These are phyloP conservation scores for Penicillium diatomitis DNA, from an alignment of 495 filamentous ascomycete species.

Conservation along the genomic window DNA sequence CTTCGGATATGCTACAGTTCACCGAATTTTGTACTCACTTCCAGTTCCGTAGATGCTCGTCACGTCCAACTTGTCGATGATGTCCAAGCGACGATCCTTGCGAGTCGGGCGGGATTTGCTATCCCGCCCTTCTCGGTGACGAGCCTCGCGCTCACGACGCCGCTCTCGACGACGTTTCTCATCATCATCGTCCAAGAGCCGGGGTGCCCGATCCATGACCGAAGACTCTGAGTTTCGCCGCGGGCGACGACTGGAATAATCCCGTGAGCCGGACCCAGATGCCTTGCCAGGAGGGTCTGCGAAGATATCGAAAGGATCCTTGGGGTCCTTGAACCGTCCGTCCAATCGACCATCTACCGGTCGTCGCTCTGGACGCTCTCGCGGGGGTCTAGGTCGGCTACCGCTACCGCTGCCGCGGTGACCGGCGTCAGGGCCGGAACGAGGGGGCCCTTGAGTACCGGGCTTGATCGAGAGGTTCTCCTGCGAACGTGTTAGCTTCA, in stretches of 20 bases:
- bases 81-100: conserved; percentile 61
- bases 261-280: conserved; percentile 16
- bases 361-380: conserved; percentile 19
- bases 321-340: background rate
- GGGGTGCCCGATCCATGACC: conserved; percentile 54
- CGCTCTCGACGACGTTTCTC: conserved; percentile 67
- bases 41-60: conserved; percentile 95
- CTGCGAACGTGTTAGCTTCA: conserved; percentile 12
- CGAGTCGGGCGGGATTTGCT: conserved; percentile 36
- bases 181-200: conserved; percentile 59
- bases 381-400: conserved; percentile 20
- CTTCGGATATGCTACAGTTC: no score
- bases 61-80: conserved; percentile 96
- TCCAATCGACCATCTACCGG: conserved; percentile 11
- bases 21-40: conserved; percentile 47
- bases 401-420: conserved; percentile 17
- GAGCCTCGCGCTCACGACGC: conserved; percentile 57
- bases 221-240: conserved; percentile 95
- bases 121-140: conserved; percentile 40
- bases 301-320: conserved; percentile 48
- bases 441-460: conserved; percentile 6
- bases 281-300: conserved; percentile 42
- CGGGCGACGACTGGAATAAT: conserved; percentile 41
- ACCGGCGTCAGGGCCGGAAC: conserved; percentile 31
- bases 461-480: conserved; percentile 34